Conservation (phyloP, 768 basidiomycete species). For the Naganishia friedmannii region DNA sequence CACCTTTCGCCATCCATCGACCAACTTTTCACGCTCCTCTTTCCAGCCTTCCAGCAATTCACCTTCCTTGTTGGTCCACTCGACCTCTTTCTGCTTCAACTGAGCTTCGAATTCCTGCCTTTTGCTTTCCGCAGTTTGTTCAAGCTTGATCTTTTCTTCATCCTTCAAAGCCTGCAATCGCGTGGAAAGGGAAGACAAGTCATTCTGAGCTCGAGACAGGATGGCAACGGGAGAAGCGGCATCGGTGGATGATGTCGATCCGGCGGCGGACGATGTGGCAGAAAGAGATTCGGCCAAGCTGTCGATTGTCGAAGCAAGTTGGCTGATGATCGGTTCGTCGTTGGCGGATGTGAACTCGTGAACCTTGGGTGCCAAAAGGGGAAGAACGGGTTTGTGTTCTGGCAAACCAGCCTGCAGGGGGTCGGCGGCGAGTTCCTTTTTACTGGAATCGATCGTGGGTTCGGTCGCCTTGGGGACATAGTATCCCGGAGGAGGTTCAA, state of each 20-base stretch:
- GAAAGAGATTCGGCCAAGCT: slow-evolving; percentile 79
- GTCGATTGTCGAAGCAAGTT: slow-evolving; percentile 90
- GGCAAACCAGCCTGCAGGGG: slow-evolving; percentile 23
- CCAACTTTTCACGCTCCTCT: slow-evolving; percentile 68
- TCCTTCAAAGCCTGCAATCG: slow-evolving; percentile 76
- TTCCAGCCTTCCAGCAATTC: slow-evolving; percentile 78
- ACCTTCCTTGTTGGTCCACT: slow-evolving; percentile 78
- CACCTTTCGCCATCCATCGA: slow-evolving; percentile 78
- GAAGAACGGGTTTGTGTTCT: slow-evolving; percentile 56
- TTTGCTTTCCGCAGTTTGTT: slow-evolving; percentile 72
- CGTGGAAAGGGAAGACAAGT: slow-evolving; percentile 71
- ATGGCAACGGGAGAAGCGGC: slow-evolving; percentile 68
- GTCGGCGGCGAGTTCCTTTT: slow-evolving; percentile 42
- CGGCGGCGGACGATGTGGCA: slow-evolving; percentile 59
- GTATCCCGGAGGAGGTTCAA: slow-evolving; percentile 89
- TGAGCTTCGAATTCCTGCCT: slow-evolving; percentile 65
- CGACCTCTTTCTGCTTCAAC: slow-evolving; percentile 73
- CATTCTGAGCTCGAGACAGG: slow-evolving; percentile 73
- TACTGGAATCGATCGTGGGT: slow-evolving; percentile 23
- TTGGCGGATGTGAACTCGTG: slow-evolving; percentile 60
- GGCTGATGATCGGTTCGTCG: slow-evolving; percentile 87
- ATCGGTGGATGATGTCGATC: slow-evolving; percentile 51
- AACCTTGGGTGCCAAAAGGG: slow-evolving; percentile 77
- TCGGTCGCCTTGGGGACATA: slow-evolving; percentile 53
- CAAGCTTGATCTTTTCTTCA: slow-evolving; percentile 69